A percentile compares a stretch with the other conserved stretches of the same genome.
These are phyloP conservation scores for Diospyros kaki DNA, from an alignment of 148 eudicot species.

Conservation along the genomic window DNA sequence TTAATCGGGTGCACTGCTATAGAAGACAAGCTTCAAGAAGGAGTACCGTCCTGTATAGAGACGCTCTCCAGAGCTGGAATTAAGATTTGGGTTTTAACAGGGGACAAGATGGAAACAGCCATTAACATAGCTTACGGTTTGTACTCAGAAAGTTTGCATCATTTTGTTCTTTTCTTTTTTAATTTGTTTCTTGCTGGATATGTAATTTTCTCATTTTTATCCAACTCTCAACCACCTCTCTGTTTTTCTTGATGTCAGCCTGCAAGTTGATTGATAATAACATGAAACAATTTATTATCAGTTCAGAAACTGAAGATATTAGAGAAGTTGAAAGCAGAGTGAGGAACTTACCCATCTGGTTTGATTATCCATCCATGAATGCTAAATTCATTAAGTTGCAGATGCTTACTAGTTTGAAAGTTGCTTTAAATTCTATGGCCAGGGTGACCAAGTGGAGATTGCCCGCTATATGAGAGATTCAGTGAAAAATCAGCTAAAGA, in stretches of 20 bases:
- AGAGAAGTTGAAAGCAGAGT: constrained; percentile 89
- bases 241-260: constrained; percentile 43
- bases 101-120: constrained; percentile 98
- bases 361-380: constrained; percentile 2
- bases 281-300: constrained; percentile 92
- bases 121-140: constrained; percentile 95
- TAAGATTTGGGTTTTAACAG: constrained; percentile 96
- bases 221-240: neutral
- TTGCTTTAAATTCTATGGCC: constrained; percentile 10
- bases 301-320: constrained; percentile 88
- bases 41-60: constrained; percentile 90
- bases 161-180: neutral
- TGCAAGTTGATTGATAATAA: constrained; percentile 85
- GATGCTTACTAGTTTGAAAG: constrained; percentile 1
- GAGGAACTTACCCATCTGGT: constrained; percentile 18
- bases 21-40: constrained; percentile 99
- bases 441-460: constrained; percentile 95
- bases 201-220: constrained; percentile 2
- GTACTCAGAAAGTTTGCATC: constrained; percentile 13
- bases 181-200: neutral
- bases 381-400: neutral
- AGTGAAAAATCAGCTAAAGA: constrained; percentile 63
- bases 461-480: constrained; percentile 64
- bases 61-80: constrained; percentile 95
- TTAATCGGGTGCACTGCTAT: constrained; percentile 93